Evolutionary conservation across 805 yeast genomes (phyloP).

Genomic region (Ogataea kodamae): DNA sequence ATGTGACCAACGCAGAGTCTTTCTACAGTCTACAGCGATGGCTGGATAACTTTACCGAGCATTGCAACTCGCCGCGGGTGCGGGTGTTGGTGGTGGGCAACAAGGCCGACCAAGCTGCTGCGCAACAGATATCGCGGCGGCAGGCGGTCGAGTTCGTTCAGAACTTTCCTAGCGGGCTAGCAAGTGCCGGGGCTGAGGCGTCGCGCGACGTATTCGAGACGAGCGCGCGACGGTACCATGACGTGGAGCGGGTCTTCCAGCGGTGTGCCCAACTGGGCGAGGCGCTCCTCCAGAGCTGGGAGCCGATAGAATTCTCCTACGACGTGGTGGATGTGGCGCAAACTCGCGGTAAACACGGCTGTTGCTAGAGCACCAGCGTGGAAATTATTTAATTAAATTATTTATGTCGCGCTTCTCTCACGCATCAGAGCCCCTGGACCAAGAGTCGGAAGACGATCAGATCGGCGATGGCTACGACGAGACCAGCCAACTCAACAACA

Average conservation of each 20-base stretch:
- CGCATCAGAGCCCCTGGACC: slow-evolving; percentile 4
- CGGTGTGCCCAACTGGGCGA: slow-evolving; percentile 29
- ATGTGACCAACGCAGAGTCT: slow-evolving; percentile 49
- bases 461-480: slow-evolving; percentile 14
- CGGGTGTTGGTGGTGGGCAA: slow-evolving; percentile 53
- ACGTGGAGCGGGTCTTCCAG: slow-evolving; percentile 27
- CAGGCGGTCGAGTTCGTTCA: slow-evolving; percentile 32
- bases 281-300: slow-evolving; percentile 15
- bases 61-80: slow-evolving; percentile 46
- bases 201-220: slow-evolving; percentile 29
- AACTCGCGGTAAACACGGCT: slow-evolving; percentile 8
- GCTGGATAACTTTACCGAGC: slow-evolving; percentile 46
- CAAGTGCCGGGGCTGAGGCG: slow-evolving; percentile 23
- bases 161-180: slow-evolving; percentile 21
- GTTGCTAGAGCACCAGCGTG: slow-evolving; percentile 1
- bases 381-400: slow-evolving; percentile 2
- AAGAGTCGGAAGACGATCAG: slow-evolving; percentile 12
- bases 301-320: slow-evolving; percentile 21
- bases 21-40: slow-evolving; percentile 42
- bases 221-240: slow-evolving; percentile 26
- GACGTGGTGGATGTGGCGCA: slow-evolving; percentile 26
- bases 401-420: slow-evolving; percentile 12
- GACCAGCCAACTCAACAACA: slow-evolving; percentile 7
- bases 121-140: slow-evolving; percentile 29
- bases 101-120: slow-evolving; percentile 38